Base-by-base conservation (phyloP, 228 moss, liverwort and hornwort genomes). In the Sphagnum fallax region DNA sequence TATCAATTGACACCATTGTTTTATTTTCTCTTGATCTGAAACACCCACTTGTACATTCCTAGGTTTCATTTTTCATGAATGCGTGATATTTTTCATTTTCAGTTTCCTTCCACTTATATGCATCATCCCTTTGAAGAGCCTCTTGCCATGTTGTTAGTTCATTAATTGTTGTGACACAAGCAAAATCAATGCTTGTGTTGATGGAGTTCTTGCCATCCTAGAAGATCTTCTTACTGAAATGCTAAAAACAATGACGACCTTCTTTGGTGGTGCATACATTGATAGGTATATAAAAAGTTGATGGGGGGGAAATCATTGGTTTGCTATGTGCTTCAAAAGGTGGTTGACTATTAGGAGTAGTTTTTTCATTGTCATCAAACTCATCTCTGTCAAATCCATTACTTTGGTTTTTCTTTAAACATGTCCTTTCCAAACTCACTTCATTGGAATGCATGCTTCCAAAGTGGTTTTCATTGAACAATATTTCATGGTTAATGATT, bases 401-500 rank as follows among this genome's bases (percentile, higher is more conserved):
- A 2, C 13, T 57, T 8, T 63, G 55, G 55, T 8, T 8, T 57
- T 8, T 57, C 13, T 8, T 8, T 3, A 57, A 57, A 1, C 55
- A 57, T 13, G 8, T 57, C 55, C 55, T 57, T 8, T 57, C 55
- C 55, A 57, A 8, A 8, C 55, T 13, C 55, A 57, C 55, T 57
- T 57, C 13, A 13, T 57, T 57, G 13, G 55, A 8, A 57, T 57
- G 1, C 10, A 8, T 13, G 8, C 55, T 57, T 8, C 13, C 13
- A 8, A 57, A 57, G 55, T 8, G 13, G 13, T 32, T 57, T 57
- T 63, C 6, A 71, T 71, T 71, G 50, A 71, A 71, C n/a, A 51
- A 61, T 49, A 71, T 49, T 52, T 71, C 48, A 49, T 62, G 61
- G 50, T 48, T 71, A 48, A 71, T 62, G 50, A 71, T 12, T 12